Percentiles rank a stretch among this genome's conserved stretches.
phyloP scores from a whole-genome alignment of 371 early-diverging fungal genomes.

The Zopfochytrium polystomum region DNA sequence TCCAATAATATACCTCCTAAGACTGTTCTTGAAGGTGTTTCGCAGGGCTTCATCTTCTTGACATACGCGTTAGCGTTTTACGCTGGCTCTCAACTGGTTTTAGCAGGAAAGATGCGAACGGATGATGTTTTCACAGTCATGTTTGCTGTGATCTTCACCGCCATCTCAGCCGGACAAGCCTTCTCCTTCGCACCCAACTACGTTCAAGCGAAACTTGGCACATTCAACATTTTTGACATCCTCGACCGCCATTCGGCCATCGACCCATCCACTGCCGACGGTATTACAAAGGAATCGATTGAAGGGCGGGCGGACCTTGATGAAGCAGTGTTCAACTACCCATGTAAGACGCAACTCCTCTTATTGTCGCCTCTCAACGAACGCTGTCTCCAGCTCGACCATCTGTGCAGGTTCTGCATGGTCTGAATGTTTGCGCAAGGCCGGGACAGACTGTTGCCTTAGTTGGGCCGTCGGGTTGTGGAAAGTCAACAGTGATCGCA shows the following conservation, averaged over 20 bases:
- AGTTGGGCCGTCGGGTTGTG: constrained; percentile 69
- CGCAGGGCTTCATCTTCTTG: constrained; percentile 19
- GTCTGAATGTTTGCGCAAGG: constrained; percentile 64
- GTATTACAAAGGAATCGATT: background rate
- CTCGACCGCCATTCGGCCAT: constrained; percentile 69
- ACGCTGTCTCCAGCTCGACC: constrained; percentile 55
- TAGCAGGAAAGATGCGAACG: constrained; percentile 12
- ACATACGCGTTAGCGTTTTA: constrained; percentile 31
- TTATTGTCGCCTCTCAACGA: background rate
- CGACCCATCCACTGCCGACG: constrained; percentile 56
- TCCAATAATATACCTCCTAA: no score
- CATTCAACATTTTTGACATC: constrained; percentile 66
- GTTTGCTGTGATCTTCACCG: constrained; percentile 29
- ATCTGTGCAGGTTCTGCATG: constrained; percentile 68
- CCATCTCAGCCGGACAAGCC: constrained; percentile 40
- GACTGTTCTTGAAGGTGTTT: no score
- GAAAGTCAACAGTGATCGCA: constrained; percentile 83
- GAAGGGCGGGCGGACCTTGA: constrained; percentile 39
- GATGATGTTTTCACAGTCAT: constrained; percentile 19
- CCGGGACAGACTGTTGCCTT: constrained; percentile 59
- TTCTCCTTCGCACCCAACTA: constrained; percentile 74
- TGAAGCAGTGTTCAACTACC: constrained; percentile 74
- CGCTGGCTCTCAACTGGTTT: constrained; percentile 32
- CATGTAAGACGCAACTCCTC: constrained; percentile 32
- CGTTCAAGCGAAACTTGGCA: constrained; percentile 67